These are phyloP conservation scores for Penicillium daleae DNA, from an alignment of 495 filamentous ascomycete species.

Conservation along the genomic window DNA sequence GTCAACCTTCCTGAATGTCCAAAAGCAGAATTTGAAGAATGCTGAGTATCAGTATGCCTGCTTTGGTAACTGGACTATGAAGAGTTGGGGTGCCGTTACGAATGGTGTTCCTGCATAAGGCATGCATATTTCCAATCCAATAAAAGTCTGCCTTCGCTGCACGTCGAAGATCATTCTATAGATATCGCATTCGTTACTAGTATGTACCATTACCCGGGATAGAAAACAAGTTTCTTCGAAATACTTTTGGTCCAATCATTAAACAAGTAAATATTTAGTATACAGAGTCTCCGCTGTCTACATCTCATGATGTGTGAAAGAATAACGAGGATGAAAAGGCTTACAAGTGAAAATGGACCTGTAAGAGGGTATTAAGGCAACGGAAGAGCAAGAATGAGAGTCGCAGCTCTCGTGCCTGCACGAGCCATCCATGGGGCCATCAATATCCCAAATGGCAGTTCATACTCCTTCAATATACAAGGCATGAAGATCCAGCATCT, in stretches of 20 bases:
- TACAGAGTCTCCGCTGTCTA: no score
- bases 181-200: not conserved
- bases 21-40: slow-evolving; percentile 46
- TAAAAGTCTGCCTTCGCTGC: not conserved
- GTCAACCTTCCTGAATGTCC: slow-evolving; percentile 55
- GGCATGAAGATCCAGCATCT: no score
- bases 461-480: no score
- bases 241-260: not conserved
- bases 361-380: no score
- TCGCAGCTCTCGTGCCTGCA: no score
- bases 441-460: no score
- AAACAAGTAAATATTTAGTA: no score
- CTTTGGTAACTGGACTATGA: slow-evolving; percentile 28
- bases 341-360: no score
- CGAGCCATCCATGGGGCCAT: no score
- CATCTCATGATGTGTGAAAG: no score
- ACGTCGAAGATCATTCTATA: not conserved
- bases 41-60: slow-evolving; percentile 59
- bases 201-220: not conserved
- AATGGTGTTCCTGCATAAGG: slow-evolving; percentile 26
- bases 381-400: no score
- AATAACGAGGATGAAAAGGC: no score
- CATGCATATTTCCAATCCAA: not conserved
- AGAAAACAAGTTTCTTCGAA: not conserved
- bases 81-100: slow-evolving; percentile 18